Conservation (phyloP, 371 early-diverging fungal species). For the Lichtheimia corymbifera region DNA sequence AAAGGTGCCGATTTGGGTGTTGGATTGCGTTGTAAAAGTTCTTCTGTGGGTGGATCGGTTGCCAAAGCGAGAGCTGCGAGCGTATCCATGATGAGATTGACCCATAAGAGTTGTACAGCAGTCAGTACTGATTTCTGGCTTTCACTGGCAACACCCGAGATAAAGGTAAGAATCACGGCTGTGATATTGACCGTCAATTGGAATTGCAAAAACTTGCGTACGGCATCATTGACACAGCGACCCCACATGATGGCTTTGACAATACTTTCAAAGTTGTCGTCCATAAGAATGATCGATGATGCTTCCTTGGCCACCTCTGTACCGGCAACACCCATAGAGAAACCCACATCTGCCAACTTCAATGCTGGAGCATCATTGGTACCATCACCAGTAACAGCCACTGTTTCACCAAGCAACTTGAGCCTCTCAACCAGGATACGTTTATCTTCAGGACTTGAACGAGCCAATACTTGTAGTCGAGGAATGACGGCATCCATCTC, state of each 20-base stretch:
- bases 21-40: conserved; percentile 63
- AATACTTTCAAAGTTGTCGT: conserved; percentile 81
- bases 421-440: conserved; percentile 66
- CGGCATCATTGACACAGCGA: conserved; percentile 76
- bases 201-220: conserved; percentile 81
- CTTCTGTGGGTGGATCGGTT: conserved; percentile 71
- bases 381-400: conserved; percentile 87
- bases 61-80: conserved; percentile 78
- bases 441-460: conserved; percentile 81
- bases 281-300: conserved; percentile 76
- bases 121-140: conserved; percentile 59
- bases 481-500: conserved; percentile 33
- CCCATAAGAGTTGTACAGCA: conserved; percentile 81
- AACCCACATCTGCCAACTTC: conserved; percentile 80
- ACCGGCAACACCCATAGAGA: conserved; percentile 82
- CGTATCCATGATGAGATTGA: conserved; percentile 84
- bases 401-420: conserved; percentile 64
- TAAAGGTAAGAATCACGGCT: conserved; percentile 66
- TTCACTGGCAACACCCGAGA: conserved; percentile 56
- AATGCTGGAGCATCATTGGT: conserved; percentile 80
- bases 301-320: conserved; percentile 86
- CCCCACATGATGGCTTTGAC: conserved; percentile 81
- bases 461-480: conserved; percentile 67
- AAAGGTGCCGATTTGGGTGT: conserved; percentile 64
- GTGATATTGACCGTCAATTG: conserved; percentile 80